Conservation (phyloP, 2,329 filamentous ascomycete species). For the Arthrobotrys megalospora region DNA sequence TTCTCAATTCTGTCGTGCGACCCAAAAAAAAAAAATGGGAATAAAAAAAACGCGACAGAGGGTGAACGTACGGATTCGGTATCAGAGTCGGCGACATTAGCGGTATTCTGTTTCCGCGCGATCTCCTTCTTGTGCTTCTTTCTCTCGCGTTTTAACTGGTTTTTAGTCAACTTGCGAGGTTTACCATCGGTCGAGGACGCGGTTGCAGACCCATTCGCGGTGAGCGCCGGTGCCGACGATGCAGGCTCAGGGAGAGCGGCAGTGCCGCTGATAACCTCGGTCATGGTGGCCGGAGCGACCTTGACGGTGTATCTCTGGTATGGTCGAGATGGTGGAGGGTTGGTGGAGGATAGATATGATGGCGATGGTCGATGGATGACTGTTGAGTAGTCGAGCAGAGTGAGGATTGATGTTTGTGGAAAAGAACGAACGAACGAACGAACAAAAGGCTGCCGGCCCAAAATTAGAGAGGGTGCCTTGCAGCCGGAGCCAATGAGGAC, state of each 20-base stretch:
- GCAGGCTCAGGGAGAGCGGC: slow-evolving; percentile 41
- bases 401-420: no score
- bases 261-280: slow-evolving; percentile 53
- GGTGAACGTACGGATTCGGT: slow-evolving; percentile 66
- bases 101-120: slow-evolving; percentile 70
- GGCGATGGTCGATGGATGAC: no score
- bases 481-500: slow-evolving; percentile 5
- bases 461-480: no score
- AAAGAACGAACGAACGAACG: no score
- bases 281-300: slow-evolving; percentile 31
- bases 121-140: slow-evolving; percentile 91
- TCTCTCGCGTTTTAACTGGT: slow-evolving; percentile 90
- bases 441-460: no score
- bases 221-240: slow-evolving; percentile 23
- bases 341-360: no score
- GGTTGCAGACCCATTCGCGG: slow-evolving; percentile 45
- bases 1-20: slow-evolving; percentile 63
- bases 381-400: no score
- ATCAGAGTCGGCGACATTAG: slow-evolving; percentile 64
- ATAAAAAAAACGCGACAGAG: slow-evolving; percentile 24
- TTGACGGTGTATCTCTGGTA: background rate
- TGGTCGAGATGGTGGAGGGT: no score
- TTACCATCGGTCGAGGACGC: slow-evolving; percentile 52
- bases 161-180: slow-evolving; percentile 83
- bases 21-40: slow-evolving; percentile 62